Conservation (phyloP, 805 yeast genomes). For the Naumovozyma baii region DNA sequence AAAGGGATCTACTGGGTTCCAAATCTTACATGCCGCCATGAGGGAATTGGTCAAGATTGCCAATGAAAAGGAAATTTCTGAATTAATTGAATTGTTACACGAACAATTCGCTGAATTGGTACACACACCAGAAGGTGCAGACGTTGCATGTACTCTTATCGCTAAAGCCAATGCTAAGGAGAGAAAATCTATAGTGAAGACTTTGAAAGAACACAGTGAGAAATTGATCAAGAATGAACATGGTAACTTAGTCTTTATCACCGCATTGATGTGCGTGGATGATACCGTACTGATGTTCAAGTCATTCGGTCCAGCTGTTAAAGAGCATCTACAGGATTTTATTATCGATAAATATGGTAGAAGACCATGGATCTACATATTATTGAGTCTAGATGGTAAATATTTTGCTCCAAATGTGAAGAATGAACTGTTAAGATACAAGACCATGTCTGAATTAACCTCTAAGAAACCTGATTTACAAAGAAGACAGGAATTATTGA, state of each 20-base stretch:
- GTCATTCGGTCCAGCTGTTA: slow-evolving; percentile 42
- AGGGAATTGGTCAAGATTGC: slow-evolving; percentile 72
- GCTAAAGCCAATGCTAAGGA: slow-evolving; percentile 87
- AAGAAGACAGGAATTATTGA: slow-evolving; percentile 62
- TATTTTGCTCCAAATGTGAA: slow-evolving; percentile 68
- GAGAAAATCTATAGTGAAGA: slow-evolving; percentile 66
- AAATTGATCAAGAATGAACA: slow-evolving; percentile 73
- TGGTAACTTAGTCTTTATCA: slow-evolving; percentile 73
- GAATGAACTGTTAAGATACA: slow-evolving; percentile 51
- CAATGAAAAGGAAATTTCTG: slow-evolving; percentile 56
- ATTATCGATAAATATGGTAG: slow-evolving; percentile 69
- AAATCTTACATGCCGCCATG: slow-evolving; percentile 93
- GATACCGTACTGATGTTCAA: slow-evolving; percentile 80
- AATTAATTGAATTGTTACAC: slow-evolving; percentile 68
- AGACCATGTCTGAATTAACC: slow-evolving; percentile 53
- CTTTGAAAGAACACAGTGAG: slow-evolving; percentile 65
- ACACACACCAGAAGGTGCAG: slow-evolving; percentile 90
- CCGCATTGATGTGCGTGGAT: slow-evolving; percentile 79
- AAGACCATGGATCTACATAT: slow-evolving; percentile 76
- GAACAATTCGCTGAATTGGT: slow-evolving; percentile 92
- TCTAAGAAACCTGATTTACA: slow-evolving; percentile 77
- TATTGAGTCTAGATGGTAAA: slow-evolving; percentile 70
- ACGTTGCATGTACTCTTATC: slow-evolving; percentile 74
- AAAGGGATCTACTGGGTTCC: slow-evolving; percentile 94
- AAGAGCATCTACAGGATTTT: slow-evolving; percentile 49